Evolutionary conservation across 139 green algal species (phyloP), one percentile per base, ranked within the genome.

Genomic region (Tetradesmus lagerheimii): DNA sequence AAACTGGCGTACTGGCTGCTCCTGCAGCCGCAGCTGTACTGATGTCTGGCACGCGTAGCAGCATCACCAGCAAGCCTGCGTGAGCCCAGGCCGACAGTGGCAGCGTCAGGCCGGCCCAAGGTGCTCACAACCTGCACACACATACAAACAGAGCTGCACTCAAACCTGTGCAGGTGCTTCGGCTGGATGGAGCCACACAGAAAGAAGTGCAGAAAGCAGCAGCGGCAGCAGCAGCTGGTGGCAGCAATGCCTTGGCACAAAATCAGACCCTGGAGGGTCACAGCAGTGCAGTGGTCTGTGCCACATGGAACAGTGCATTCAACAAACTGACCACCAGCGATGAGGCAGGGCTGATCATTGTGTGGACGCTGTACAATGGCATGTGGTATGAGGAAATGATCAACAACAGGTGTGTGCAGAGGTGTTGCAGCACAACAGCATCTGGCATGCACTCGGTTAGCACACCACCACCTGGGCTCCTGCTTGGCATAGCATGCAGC

Each of bases 361-460:
- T 98, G 79, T 98, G 96, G 96, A 95, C 95, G 74, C 93, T 97
- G 53, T 93, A 97, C 89, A 97, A 98, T 80, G 94, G 93, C 81
- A 94, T 95, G 90, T 98, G 96, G 96, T 96, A 95, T 83, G 96
- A 98, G 91, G 96, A 98, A 91, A 98, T 98, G 96, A 97, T 98
- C 85, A 98, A 98, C 91, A 98, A 98, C 94, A 94, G 94, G 95
- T 96, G 83, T n/a, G 85, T 57, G 34, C 29, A 35, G 23, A 20
- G 57, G 6, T 31, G 3, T 18, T 75, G 20, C 1, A 75, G 29
- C 16, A 35, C 25, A 0, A 34, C 57, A 71, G 20, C 25, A 34
- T 34, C 64, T 35, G 64, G 18, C 64, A 75, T 37, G 64, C 25
- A 31, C 64, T 0, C 15, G 20, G 47, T 14, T 62, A 14, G 47